phyloP scores from a whole-genome alignment of 441 rosid species.

The Populus tomentosa region DNA sequence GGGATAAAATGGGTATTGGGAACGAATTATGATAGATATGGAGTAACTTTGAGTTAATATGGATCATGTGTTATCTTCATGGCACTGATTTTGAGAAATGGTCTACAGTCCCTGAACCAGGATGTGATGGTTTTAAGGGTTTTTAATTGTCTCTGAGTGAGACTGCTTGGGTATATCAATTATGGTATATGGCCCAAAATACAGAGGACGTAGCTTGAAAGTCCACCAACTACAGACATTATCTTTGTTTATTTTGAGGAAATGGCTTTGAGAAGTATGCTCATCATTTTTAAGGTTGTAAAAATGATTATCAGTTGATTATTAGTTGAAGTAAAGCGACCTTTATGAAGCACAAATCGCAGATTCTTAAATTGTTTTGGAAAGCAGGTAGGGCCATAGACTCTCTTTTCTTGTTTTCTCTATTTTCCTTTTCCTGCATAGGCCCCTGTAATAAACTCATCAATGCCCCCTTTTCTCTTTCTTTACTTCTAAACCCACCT shows the following conservation, averaged over 20 bases:
- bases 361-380: slow-evolving; percentile 9
- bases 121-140: neutral
- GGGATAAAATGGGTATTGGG: neutral
- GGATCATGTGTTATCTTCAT: neutral
- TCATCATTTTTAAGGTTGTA: slow-evolving; percentile 6
- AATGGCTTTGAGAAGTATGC: neutral
- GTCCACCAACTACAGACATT: neutral
- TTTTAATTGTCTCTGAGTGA: neutral
- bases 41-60: neutral
- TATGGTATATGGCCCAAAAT: slow-evolving; percentile 1
- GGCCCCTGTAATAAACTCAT: slow-evolving; percentile 2
- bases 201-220: neutral
- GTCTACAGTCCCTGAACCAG: neutral
- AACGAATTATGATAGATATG: neutral
- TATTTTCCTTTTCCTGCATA: slow-evolving; percentile 6
- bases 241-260: slow-evolving; percentile 6
- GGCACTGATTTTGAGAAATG: neutral
- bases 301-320: slow-evolving; percentile 18
- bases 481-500: neutral
- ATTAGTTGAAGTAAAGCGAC: slow-evolving; percentile 7
- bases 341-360: slow-evolving; percentile 2
- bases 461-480: neutral
- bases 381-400: slow-evolving; percentile 19
- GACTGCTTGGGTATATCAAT: neutral
- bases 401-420: neutral